Base-by-base conservation (phyloP, 2,329 filamentous ascomycete genomes). In the Didymella keratinophila region DNA sequence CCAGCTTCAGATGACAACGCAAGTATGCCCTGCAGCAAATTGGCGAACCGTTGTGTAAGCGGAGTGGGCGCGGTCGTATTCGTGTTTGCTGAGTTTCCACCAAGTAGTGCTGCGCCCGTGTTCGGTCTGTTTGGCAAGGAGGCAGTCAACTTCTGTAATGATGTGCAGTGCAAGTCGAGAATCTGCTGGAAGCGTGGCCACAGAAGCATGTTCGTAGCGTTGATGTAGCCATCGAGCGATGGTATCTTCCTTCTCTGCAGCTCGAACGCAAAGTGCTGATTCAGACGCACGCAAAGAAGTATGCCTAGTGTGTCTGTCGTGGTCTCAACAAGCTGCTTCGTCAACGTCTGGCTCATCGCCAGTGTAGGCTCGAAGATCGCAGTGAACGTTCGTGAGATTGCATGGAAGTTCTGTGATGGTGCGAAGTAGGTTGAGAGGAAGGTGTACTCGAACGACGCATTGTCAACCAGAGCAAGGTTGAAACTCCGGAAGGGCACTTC, bases 111-210 rank as follows among this genome's bases (percentile, higher is more conserved):
- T 11, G 76, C 68, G 7, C 72, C 69, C 1, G 74, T 72, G 3
- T 71, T 69, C 3, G 77, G 70, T 3, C 75, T 71, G 42, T 65
- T 71, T 3, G 76, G 74, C 1, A 83, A 68, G 0, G 78, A 77
- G 2, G 76, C 76, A 2, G 83, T 82, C 44, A 82, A 78, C 59
- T 83, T 84, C 50, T 89, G 90, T 34, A 99, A 84, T 0, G 92
- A 96, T 52, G 97, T 93, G 78, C 91, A 93, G 74, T 99, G 95
- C 54, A 89, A 85, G 74, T 97, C 93, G 87, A 99, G 96, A 68
- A 97, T 88, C 56, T 92, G 86, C 77, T 99, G 96, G 70, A 99
- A 91, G 25, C 94, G 89, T 8, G 95, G 95, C 95, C 95, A 99
- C 6, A 99, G 86, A 2, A 95, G 86, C 92, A 99, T 99, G 71